A percentile compares a stretch with the other conserved stretches of the same genome.
Conservation (phyloP, 2,329 filamentous ascomycete species). For the Cladophialophora exuberans region DNA sequence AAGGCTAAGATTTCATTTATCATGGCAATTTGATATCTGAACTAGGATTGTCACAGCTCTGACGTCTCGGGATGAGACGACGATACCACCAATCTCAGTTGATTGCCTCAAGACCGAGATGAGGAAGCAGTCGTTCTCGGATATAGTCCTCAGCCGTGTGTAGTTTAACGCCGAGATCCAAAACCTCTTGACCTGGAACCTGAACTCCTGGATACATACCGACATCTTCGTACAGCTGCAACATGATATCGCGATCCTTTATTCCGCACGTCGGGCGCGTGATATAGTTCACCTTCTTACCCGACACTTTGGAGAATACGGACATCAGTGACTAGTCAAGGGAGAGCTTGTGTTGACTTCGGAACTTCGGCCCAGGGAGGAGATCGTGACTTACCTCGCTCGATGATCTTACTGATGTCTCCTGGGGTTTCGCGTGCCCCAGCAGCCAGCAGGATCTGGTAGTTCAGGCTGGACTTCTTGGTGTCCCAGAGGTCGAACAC, state of each 20-base stretch:
- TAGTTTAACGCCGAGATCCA: conserved; percentile 25
- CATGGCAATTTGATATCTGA: no score
- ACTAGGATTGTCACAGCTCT: no score
- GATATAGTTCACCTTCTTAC: conserved; percentile 23
- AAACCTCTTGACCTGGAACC: conserved; percentile 27
- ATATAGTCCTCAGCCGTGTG: conserved; percentile 11
- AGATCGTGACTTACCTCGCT: not conserved
- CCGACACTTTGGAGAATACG: no score
- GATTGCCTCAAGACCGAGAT: conserved; percentile 34
- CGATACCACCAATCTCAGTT: no score
- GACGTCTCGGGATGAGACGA: no score
- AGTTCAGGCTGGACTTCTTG: conserved; percentile 21
- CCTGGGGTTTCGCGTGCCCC: not conserved
- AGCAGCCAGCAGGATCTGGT: not conserved
- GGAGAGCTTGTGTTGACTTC: no score
- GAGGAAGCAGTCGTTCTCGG: conserved; percentile 11
- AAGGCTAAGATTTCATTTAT: no score
- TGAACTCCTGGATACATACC: conserved; percentile 27
- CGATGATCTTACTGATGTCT: not conserved
- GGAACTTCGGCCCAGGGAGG: no score
- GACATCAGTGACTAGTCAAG: no score
- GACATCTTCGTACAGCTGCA: conserved; percentile 28
- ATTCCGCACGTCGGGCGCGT: conserved; percentile 27
- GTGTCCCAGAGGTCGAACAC: conserved; percentile 30
- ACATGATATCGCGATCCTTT: conserved; percentile 31